phyloP scores from a whole-genome alignment of 148 eudicot genomes.

The Rhododendron williamsianum region DNA sequence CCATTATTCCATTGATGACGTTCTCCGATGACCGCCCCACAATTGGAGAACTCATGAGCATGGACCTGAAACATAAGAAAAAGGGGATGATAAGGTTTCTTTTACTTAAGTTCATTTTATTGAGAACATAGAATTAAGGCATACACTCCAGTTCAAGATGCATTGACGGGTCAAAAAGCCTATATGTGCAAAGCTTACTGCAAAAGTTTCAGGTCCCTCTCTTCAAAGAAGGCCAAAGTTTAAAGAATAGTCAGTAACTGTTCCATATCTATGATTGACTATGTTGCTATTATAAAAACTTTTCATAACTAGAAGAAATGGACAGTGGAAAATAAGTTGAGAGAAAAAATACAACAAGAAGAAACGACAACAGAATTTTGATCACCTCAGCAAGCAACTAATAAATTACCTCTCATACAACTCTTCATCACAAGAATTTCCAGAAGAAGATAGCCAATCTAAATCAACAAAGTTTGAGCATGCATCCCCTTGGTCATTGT shows the following conservation, averaged over 20 bases:
- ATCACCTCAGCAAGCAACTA: not conserved
- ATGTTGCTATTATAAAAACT: not conserved
- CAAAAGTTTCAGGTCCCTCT: not conserved
- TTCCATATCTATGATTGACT: not conserved
- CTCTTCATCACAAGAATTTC: slow-evolving; percentile 80
- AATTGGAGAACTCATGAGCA: slow-evolving; percentile 29
- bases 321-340: not conserved
- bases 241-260: not conserved
- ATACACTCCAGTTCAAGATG: not conserved
- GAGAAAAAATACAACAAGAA: not conserved
- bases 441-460: slow-evolving; percentile 90
- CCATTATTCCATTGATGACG: slow-evolving; percentile 36
- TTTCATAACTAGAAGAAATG: not conserved
- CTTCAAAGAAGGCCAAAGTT: not conserved
- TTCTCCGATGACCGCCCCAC: slow-evolving; percentile 41
- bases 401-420: slow-evolving; percentile 57
- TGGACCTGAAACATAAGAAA: slow-evolving; percentile 32
- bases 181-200: too few species aligned
- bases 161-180: not conserved
- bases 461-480: slow-evolving; percentile 88
- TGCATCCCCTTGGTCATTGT: slow-evolving; percentile 50
- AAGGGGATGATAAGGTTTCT: not conserved
- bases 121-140: not conserved
- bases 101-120: not conserved
- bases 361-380: not conserved